Base-by-base conservation (phyloP, 2,329 filamentous ascomycete species). In the Chrysosporium queenslandicum region DNA sequence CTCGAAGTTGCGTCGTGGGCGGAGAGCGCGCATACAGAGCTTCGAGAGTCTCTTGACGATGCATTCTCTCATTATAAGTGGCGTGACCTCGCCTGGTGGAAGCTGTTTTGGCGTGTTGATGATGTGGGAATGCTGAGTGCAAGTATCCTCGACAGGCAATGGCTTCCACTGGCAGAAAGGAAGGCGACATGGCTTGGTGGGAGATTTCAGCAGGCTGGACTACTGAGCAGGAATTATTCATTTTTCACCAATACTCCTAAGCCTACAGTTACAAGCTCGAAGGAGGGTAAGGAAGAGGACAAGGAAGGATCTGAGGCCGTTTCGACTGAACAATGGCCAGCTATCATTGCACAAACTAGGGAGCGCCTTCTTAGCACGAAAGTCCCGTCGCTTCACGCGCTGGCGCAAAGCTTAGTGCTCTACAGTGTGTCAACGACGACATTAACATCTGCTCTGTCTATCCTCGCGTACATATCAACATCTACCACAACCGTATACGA, bases 91-190 rank as follows among this genome's bases (percentile, higher is more conserved):
- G 78, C 82, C 14, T 97, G 91, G 90, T 96, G 88, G 85, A 94
- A 94, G 66, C 77, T 97, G 0, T 89, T 95, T 64, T 95, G 89
- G 89, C 82, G 88, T 18, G 89, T 92, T 21, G 91, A 97, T 64
- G 91, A 96, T 61, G 87, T 96, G 9, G 81, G 82, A 2, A 85
- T 91, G 77, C 82, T 95, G 51, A 83, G 86, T 2, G 80, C 82
- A 0, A 86, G 92, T 59, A 84, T 96, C 55, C 73, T 96, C 2
- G 78, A 80, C 55, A 82, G 83, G 57, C 77, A 79, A 5, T 97
- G 94, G 73, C 77, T 98, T 2, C 79, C 82, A 0, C 78, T 78
- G 2, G 84, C 90, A 0, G 90, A 96, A 67, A 83, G 83, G 60
- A 83, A 82, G 51, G 78, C 88, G n/a, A 83, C 95, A 43, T 94